Evolutionary conservation across 306 rosid genomes (phyloP), one percentile per base, ranked within the genome.

Genomic region (Castanea crenata): DNA sequence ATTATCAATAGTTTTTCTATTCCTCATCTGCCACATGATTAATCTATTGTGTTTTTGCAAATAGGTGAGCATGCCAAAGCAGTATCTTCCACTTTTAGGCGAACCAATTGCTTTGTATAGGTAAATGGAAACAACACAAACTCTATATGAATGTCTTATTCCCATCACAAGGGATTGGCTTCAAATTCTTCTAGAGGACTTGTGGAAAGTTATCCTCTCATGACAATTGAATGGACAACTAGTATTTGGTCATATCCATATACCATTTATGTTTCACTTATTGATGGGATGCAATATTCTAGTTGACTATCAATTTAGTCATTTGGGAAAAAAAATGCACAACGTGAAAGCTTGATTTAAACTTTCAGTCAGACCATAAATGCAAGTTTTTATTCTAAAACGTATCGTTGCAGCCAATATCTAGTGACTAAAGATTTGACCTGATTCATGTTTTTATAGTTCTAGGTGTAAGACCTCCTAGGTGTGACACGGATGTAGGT

Each of bases 51-150:
- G 75, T 81, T 64, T 78, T 46, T 85, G 71, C 63, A 55, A 81
- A 59, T 79, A 94, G 99, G 97, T 92, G 82, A 86, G 20, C 92
- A 89, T 91, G 97, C 99, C 97, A 21, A 95, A 92, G 91, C 99
- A 95, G 87, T 95, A 95, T 86, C 93, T 95, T 85, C 99, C 97
- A 21, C 95, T 95, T 31, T 76, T 95, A 29, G 89, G 92, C 76
- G 97, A 91, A 86, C 97, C 99, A 10, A 91, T 93, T 83, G 97
- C 99, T 35, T 64, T 92, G 76, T 90, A 87, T 68, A 95, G 99
- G 98, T 90, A 87, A 73, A 75, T 63, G 61, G 3, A 49, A 32
- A 74, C 74, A n/a, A n/a, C 76, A 59, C 11, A 49, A 51, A 71
- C 82, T 54, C 41, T 61, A 69, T 55, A 61, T 69, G 73, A 29